Conservation (phyloP, 768 basidiomycete genomes). For the Clathrus columnatus region DNA sequence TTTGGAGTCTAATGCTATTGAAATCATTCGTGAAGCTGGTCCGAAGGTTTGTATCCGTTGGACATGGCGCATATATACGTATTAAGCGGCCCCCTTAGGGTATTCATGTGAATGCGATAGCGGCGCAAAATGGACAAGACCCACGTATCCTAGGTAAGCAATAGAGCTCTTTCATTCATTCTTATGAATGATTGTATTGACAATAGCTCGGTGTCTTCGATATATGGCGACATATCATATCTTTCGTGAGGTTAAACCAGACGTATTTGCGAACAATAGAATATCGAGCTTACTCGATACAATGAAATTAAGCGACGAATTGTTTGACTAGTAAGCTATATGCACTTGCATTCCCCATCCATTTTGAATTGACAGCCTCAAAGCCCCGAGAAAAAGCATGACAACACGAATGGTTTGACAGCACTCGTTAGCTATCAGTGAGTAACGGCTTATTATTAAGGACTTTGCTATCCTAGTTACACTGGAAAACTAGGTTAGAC, state of each 20-base stretch:
- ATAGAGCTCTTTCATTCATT: neutral
- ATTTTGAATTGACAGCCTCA: constrained; percentile 3
- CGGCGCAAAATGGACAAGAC: constrained; percentile 23
- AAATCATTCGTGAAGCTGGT: constrained; percentile 27
- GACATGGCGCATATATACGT: no score
- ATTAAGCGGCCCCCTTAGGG: no score
- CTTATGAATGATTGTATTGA: neutral
- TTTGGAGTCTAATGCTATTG: constrained; percentile 17
- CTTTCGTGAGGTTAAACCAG: constrained; percentile 23
- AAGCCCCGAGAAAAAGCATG: neutral
- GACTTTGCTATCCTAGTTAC: neutral
- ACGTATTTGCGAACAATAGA: constrained; percentile 23
- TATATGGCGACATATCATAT: constrained; percentile 23
- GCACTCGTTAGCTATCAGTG: neutral
- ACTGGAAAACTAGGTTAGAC: constrained; percentile 13
- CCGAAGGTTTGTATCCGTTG: constrained; percentile 16
- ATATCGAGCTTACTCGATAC: constrained; percentile 17
- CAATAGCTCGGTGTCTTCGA: constrained; percentile 23
- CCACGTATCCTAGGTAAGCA: constrained; percentile 28
- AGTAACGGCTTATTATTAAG: neutral
- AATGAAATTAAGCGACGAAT: constrained; percentile 6
- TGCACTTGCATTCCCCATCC: neutral
- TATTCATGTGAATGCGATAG: constrained; percentile 31
- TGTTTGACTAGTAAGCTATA: neutral
- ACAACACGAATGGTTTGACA: neutral